phyloP scores from a whole-genome alignment of 139 green algal genomes.

The Chlamydomonas incerta region DNA sequence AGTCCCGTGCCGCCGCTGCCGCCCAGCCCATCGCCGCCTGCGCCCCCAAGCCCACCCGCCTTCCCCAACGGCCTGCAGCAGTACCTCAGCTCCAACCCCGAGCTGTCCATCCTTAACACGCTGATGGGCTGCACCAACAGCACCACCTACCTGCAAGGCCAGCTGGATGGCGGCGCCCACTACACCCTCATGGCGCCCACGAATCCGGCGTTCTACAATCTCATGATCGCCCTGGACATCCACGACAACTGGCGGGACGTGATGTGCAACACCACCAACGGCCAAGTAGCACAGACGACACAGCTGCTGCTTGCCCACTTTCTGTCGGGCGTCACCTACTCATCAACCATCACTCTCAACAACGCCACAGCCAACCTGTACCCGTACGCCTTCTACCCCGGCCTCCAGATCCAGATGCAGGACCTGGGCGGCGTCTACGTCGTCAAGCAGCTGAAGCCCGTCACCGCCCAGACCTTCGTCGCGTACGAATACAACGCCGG shows the following conservation, averaged over 20 bases:
- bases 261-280: background rate
- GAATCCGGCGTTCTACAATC: background rate
- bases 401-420: no score
- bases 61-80: background rate
- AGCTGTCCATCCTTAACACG: background rate
- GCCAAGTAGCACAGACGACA: background rate
- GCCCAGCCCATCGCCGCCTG: slow-evolving; percentile 2
- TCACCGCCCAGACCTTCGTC: background rate
- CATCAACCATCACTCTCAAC: no score
- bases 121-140: slow-evolving; percentile 31
- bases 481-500: no score
- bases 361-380: no score
- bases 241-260: background rate
- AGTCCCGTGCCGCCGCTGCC: slow-evolving; percentile 14
- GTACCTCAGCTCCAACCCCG: slow-evolving; percentile 9
- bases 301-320: slow-evolving; percentile 14
- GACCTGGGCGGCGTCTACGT: no score
- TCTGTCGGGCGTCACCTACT: background rate
- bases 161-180: background rate
- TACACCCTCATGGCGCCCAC: slow-evolving; percentile 6
- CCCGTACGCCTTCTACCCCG: background rate
- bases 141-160: background rate
- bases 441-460: no score
- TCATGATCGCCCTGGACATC: background rate
- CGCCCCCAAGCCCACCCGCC: background rate